Conservation (phyloP, 1,139 yeast genomes). For the Suhomyces wounanorum region DNA sequence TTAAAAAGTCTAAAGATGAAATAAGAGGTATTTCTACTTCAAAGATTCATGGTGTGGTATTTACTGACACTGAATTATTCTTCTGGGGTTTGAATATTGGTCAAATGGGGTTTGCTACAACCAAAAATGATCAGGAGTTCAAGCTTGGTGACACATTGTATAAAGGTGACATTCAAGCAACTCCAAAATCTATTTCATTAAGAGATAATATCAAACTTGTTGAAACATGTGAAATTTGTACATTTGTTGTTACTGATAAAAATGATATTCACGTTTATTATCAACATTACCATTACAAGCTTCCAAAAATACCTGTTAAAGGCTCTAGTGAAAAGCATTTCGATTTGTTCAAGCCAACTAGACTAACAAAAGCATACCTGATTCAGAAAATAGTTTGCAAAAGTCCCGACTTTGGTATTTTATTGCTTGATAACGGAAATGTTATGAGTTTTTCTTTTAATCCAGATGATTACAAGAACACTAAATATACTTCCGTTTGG, state of each 20-base stretch:
- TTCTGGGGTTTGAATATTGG: constrained; percentile 88
- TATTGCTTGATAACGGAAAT: constrained; percentile 57
- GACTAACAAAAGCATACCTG: constrained; percentile 41
- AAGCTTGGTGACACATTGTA: constrained; percentile 29
- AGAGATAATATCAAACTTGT: constrained; percentile 57
- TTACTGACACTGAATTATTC: constrained; percentile 51
- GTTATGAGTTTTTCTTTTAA: constrained; percentile 39
- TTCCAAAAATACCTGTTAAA: constrained; percentile 40
- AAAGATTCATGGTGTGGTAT: constrained; percentile 69
- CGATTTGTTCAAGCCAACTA: constrained; percentile 55
- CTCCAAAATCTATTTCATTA: constrained; percentile 49
- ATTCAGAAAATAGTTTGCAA: constrained; percentile 39
- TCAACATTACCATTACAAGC: constrained; percentile 57
- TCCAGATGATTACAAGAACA: constrained; percentile 30
- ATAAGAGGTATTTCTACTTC: constrained; percentile 67
- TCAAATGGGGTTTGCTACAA: constrained; percentile 66
- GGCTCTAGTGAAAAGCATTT: constrained; percentile 44
- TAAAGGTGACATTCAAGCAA: constrained; percentile 37
- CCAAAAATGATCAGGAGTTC: constrained; percentile 25
- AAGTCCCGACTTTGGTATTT: constrained; percentile 37
- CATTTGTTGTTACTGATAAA: constrained; percentile 61
- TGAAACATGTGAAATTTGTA: constrained; percentile 68
- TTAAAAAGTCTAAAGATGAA: constrained; percentile 33
- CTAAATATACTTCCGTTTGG: constrained; percentile 51
- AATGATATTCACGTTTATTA: constrained; percentile 66